phyloP scores from a whole-genome alignment of 352 stramenopile species.

The Blastocystis hominis region DNA sequence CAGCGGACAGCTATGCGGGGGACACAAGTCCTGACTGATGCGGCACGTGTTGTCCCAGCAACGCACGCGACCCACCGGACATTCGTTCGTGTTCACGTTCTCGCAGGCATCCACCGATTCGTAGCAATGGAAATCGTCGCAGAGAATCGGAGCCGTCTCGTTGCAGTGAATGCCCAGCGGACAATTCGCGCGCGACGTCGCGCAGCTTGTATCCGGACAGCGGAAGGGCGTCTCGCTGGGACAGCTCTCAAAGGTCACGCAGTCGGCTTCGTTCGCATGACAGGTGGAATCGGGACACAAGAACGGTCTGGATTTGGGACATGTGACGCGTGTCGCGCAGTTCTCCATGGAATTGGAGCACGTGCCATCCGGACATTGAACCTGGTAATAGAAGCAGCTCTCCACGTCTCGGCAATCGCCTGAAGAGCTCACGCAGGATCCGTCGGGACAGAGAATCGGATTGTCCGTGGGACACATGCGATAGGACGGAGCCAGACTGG shows the following conservation, averaged over 20 bases:
- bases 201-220: conserved; percentile 47
- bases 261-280: conserved; percentile 8
- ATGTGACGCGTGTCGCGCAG: conserved; percentile 18
- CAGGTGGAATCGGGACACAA: conserved; percentile 18
- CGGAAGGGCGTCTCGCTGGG: conserved; percentile 32
- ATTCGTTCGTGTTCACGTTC: not conserved
- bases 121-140: conserved; percentile 39
- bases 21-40: not conserved
- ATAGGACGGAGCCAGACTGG: not conserved
- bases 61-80: not conserved
- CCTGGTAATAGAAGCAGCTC: not conserved
- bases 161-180: not conserved
- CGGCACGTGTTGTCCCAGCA: conserved; percentile 41
- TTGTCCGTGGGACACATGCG: conserved; percentile 6
- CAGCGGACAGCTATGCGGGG: not conserved
- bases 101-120: not conserved
- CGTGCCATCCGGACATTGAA: conserved; percentile 31
- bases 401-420: not conserved
- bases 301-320: not conserved
- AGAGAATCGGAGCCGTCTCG: not conserved
- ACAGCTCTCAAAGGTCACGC: conserved; percentile 6
- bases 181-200: not conserved
- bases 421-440: not conserved
- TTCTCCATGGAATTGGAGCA: not conserved
- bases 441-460: not conserved